Base-by-base conservation (phyloP, 1,139 yeast species). In the Debaryomyces robertsiae region DNA sequence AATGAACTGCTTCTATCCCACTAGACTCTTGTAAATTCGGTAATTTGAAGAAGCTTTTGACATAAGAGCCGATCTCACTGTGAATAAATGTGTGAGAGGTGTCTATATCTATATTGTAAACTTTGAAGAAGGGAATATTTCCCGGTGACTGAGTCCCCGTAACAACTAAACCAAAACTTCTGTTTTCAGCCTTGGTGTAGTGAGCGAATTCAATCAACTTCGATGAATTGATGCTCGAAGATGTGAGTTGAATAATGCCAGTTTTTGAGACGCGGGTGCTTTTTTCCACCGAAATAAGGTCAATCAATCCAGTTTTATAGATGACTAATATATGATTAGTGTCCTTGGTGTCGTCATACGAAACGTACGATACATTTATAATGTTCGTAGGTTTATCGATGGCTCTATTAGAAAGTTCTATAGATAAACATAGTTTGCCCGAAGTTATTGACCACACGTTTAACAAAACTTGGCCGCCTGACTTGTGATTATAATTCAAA, bases 1-100 rank as follows among this genome's bases (percentile, higher is more conserved):
- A 58, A 36, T 58, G 38, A 9, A 38, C 44, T 5, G 30, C 48
- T 18, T 51, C 47, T 30, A 57, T 53, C 23, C 42, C 31, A 4
- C 48, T 40, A 6, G 41, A 23, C 19, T 45, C 42, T 4, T 42
- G 37, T 5, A 43, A 30, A 13, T 40, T 44, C 4, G 44, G 40
- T 19, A 46, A 43, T 18, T 54, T 54, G 38, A 60, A 50, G 30
- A 53, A 57, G 7, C 45, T 49, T 36, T 45, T 47, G 30, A 47
- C 48, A 37, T 46, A 58, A 11, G 53, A 41, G 3, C 61, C 62
- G 27, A 58, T 44, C 34, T 48, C 54, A 23, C 41, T 46, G 2
- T 36, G 36, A 17, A 50, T 30, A 28, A 38, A 30, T 18, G 54
- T 39, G 44, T 42, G 31, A 40, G 39, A 6, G 39, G 44, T 15